Percentiles rank a stretch among this genome's conserved stretches.
Evolutionary conservation across 495 filamentous ascomycete genomes (phyloP).

Genomic region (Penicillium salamii): DNA sequence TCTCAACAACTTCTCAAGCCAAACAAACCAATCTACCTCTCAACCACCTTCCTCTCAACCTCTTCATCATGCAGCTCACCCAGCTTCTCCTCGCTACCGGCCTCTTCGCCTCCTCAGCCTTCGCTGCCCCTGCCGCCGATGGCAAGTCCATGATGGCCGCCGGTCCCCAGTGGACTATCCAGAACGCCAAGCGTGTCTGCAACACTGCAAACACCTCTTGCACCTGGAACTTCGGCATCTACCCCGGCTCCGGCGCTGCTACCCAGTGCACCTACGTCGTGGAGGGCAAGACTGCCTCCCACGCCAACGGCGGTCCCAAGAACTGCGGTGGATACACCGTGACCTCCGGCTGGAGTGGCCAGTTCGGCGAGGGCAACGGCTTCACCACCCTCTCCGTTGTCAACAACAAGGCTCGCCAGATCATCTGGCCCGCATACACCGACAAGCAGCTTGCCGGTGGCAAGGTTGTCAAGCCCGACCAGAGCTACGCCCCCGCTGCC

Average conservation of each 20-base stretch:
- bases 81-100: constrained; percentile 35
- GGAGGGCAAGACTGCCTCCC: constrained; percentile 36
- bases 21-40: not conserved
- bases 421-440: constrained; percentile 49
- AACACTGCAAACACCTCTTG: constrained; percentile 42
- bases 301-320: constrained; percentile 33
- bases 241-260: constrained; percentile 30
- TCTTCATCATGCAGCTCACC: constrained; percentile 46
- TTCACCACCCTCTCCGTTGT: constrained; percentile 53
- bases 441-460: constrained; percentile 46
- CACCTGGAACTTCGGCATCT: constrained; percentile 46
- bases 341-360: constrained; percentile 54
- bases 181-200: constrained; percentile 46
- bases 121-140: constrained; percentile 32
- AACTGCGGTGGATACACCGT: constrained; percentile 49
- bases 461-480: constrained; percentile 47
- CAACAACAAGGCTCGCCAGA: constrained; percentile 36
- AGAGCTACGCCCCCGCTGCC: constrained; percentile 49
- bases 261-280: constrained; percentile 42
- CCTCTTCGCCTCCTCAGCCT: constrained; percentile 34
- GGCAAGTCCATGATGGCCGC: constrained; percentile 37
- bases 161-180: constrained; percentile 47
- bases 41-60: not conserved
- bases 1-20: not conserved
- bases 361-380: constrained; percentile 50